Conservation (phyloP, 257 asterid species). For the Hygrophila difformis region DNA sequence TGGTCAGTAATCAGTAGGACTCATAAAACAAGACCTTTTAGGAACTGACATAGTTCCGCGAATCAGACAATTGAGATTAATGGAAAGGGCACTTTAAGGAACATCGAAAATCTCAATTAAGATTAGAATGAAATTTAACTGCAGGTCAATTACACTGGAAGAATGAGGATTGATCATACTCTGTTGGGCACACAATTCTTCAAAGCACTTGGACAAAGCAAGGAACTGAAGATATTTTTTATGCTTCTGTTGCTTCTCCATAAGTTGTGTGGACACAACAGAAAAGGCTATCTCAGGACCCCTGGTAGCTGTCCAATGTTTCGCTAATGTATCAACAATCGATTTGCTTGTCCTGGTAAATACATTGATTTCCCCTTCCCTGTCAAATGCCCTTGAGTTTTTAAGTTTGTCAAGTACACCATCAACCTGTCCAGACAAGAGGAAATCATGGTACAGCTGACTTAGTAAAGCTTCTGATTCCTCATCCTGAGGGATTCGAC, state of each 20-base stretch:
- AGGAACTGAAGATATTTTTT: conserved; percentile 83
- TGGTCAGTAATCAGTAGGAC: too few species aligned
- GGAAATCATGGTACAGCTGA: conserved; percentile 80
- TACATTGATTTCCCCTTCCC: conserved; percentile 80
- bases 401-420: conserved; percentile 58
- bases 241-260: conserved; percentile 87
- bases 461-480: conserved; percentile 83
- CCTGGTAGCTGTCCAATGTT: conserved; percentile 95
- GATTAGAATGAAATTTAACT: neutral
- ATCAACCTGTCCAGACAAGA: conserved; percentile 72
- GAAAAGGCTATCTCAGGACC: conserved; percentile 83
- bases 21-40: too few species aligned
- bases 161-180: conserved; percentile 35
- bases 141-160: conserved; percentile 10
- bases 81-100: too few species aligned
- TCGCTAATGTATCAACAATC: conserved; percentile 86
- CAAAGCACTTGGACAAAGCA: conserved; percentile 92
- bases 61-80: too few species aligned
- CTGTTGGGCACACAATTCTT: conserved; percentile 77
- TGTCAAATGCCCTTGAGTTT: conserved; percentile 76
- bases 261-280: conserved; percentile 68
- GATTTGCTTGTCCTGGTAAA: conserved; percentile 86
- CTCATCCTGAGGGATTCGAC: conserved; percentile 72
- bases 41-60: too few species aligned
- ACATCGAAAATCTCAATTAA: too few species aligned